Base-by-base conservation (phyloP, 2,329 filamentous ascomycete species). In the Beauveria asiatica region DNA sequence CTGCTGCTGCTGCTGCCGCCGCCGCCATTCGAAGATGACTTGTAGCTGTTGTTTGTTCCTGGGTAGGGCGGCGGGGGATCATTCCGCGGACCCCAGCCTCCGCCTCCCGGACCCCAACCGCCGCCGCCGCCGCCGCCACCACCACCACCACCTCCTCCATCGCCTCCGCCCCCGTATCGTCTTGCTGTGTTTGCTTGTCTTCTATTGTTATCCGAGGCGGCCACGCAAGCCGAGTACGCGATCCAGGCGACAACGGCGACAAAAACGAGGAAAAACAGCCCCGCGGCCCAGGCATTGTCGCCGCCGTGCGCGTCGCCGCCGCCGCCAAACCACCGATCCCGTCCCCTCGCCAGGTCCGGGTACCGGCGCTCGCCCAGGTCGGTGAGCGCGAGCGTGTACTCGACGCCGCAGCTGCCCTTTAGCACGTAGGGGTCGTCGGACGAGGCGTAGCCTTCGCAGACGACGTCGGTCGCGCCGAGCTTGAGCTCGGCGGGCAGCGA, bases 341-440 rank as follows among this genome's bases (percentile, higher is more conserved):
- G 25, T 16, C 46, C 75, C 11, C 71, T 73, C 57, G 73, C 75
- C 45, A 83, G 68, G 42, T 81, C 70, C 1, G 88, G 89, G 70
- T 88, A 92, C 66, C 80, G 83, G 66, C 81, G 74, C 74, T 92
- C 85, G 3, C 94, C 94, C 63, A 81, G 78, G 11, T 87, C 84
- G 1, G 92, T 97, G 57, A 97, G 77, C 0, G 88, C 73, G 7
- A 97, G 74, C 16, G 87, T 81, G 73, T 97, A 97, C 74, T 96
- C 90, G 25, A 96, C 92, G 16, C 89, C 94, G 74, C 93, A 97
- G 72, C 89, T 94, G 23, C 94, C 94, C 68, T 89, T 92, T 58
- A 97, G 76, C n/a, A 97, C 83, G 72, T 91, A 95, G 0, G 85
- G 84, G 71, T 97, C 94, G 51, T 93, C 84, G 0, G 87, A 75